phyloP scores from a whole-genome alignment of 1,284 basidiomycete species.

The Quambalaria eucalypti region DNA sequence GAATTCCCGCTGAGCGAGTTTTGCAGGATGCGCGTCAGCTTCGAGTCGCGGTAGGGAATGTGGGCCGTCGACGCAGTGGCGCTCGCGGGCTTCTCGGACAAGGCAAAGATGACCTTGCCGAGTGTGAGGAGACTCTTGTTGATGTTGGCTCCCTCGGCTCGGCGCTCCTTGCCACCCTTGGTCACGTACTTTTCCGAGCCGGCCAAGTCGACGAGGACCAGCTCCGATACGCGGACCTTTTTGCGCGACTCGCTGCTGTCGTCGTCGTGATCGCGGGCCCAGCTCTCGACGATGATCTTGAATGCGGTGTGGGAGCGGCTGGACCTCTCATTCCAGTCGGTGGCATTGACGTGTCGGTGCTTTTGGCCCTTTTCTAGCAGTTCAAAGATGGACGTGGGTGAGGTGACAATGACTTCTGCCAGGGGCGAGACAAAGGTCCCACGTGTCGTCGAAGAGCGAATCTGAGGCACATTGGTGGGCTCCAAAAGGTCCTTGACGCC shows the following conservation, averaged over 20 bases:
- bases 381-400: slow-evolving; percentile 71
- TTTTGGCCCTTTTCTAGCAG: slow-evolving; percentile 77
- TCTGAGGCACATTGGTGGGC: slow-evolving; percentile 54
- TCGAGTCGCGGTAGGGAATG: slow-evolving; percentile 90
- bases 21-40: slow-evolving; percentile 83
- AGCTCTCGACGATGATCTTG: slow-evolving; percentile 49
- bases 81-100: slow-evolving; percentile 21
- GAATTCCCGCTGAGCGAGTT: slow-evolving; percentile 90
- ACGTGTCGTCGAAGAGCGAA: slow-evolving; percentile 28
- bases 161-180: slow-evolving; percentile 22
- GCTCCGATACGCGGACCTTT: slow-evolving; percentile 36
- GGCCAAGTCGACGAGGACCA: slow-evolving; percentile 88
- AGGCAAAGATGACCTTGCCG: slow-evolving; percentile 43
- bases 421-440: slow-evolving; percentile 59
- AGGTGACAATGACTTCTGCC: slow-evolving; percentile 83
- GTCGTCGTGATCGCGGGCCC: slow-evolving; percentile 12
- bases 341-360: slow-evolving; percentile 79
- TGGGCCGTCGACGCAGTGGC: slow-evolving; percentile 49
- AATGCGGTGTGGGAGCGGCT: slow-evolving; percentile 73
- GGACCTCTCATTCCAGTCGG: slow-evolving; percentile 93
- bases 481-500: slow-evolving; percentile 76
- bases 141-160: slow-evolving; percentile 51
- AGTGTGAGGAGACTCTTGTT: slow-evolving; percentile 51
- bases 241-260: slow-evolving; percentile 2
- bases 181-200: slow-evolving; percentile 76